Evolutionary conservation across 1,139 yeast species (phyloP).

Genomic region (Diutina pseudorugosa): DNA sequence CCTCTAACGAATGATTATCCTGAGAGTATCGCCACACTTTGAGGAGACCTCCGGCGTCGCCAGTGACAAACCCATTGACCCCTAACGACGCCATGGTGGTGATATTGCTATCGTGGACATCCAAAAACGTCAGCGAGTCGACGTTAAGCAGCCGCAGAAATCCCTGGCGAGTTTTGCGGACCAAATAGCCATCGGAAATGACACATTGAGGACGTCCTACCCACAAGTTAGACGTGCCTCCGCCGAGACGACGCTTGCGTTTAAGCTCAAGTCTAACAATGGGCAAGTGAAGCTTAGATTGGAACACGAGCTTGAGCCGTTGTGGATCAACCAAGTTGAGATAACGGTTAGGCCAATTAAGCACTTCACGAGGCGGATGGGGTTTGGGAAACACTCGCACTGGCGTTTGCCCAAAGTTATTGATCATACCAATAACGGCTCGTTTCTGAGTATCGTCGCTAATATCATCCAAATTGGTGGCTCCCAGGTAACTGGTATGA

Average conservation of each 20-base stretch:
- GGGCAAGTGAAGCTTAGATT: conserved; percentile 22
- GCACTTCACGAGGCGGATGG: conserved; percentile 41
- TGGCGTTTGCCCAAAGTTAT: conserved; percentile 88
- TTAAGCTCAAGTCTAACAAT: conserved; percentile 29
- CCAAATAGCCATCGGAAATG: conserved; percentile 25
- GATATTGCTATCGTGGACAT: conserved; percentile 26
- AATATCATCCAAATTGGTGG: conserved; percentile 61
- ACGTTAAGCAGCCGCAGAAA: conserved; percentile 22
- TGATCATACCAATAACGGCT: conserved; percentile 73
- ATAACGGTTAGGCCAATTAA: conserved; percentile 24
- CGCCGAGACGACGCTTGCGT: conserved; percentile 9
- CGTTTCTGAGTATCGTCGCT: conserved; percentile 60
- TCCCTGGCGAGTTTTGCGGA: conserved; percentile 16
- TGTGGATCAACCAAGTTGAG: conserved; percentile 15
- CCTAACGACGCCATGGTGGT: conserved; percentile 25
- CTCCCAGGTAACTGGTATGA: conserved; percentile 72
- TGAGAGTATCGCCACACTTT: conserved; percentile 38
- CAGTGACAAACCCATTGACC: conserved; percentile 33
- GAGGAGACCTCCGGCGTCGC: conserved; percentile 42
- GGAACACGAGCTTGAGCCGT: conserved; percentile 11
- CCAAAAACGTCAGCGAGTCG: conserved; percentile 29
- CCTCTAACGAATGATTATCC: conserved; percentile 24
- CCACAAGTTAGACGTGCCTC: conserved; percentile 21
- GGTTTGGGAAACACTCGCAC: conserved; percentile 51
- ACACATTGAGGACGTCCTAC: conserved; percentile 30